Conservation (phyloP, 164 flowering plant genomes). For the Aristolochia contorta region DNA sequence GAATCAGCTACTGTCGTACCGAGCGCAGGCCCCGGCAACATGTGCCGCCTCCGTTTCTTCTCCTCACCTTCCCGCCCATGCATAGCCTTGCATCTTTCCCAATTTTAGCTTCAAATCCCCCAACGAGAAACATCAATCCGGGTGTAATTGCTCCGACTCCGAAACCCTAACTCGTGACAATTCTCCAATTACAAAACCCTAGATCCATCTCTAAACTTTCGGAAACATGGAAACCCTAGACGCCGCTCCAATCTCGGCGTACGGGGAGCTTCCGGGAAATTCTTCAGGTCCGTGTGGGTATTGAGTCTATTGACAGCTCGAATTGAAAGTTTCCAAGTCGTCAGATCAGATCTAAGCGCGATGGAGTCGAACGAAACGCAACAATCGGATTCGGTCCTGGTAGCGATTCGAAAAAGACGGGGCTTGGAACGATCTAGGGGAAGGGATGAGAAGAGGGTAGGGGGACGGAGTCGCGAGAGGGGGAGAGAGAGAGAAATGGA, state of each 20-base stretch:
- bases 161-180: slow-evolving; percentile 10
- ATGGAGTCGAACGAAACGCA: neutral
- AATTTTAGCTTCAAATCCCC: slow-evolving; percentile 13
- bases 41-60: slow-evolving; percentile 51
- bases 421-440: neutral
- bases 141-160: slow-evolving; percentile 5
- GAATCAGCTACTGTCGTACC: slow-evolving; percentile 26
- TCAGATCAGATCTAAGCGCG: slow-evolving; percentile 6
- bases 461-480: neutral
- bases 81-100: slow-evolving; percentile 59
- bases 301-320: slow-evolving; percentile 10
- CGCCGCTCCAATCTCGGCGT: neutral
- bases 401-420: neutral
- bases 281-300: neutral
- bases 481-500: slow-evolving; percentile 7
- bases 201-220: slow-evolving; percentile 17
- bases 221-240: neutral
- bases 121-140: slow-evolving; percentile 47
- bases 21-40: slow-evolving; percentile 51
- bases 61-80: slow-evolving; percentile 59
- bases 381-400: neutral
- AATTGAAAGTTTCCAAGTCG: slow-evolving; percentile 17
- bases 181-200: slow-evolving; percentile 18
- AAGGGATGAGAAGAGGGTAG: neutral
- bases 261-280: neutral